Evolutionary conservation across 176 grass and related monocot species (phyloP).

Genomic region (Oryza officinalis): DNA sequence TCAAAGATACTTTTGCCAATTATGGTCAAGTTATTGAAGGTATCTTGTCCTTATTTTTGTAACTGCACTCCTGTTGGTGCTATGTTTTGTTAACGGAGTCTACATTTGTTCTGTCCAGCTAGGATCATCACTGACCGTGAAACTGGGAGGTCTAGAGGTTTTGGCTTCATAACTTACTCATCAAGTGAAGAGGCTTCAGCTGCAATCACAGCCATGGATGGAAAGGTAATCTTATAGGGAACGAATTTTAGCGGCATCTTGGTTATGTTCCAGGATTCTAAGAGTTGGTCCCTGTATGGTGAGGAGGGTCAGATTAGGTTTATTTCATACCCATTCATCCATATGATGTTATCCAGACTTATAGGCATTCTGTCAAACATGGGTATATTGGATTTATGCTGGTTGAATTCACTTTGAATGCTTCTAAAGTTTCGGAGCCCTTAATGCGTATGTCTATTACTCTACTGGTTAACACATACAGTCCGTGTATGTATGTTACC

Average conservation of each 20-base stretch:
- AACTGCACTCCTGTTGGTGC: neutral
- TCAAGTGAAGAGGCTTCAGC: slow-evolving; percentile 76
- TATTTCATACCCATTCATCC: neutral
- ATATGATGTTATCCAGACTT: neutral
- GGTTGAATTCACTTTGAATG: neutral
- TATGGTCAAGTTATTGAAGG: slow-evolving; percentile 89
- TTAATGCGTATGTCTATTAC: neutral
- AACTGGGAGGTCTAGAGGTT: slow-evolving; percentile 90
- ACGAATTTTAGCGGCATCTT: neutral
- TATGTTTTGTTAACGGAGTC: neutral
- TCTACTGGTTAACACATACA: neutral
- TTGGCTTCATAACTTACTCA: slow-evolving; percentile 88
- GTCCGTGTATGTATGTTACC: neutral
- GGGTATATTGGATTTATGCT: neutral
- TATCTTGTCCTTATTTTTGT: neutral
- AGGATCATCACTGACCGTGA: slow-evolving; percentile 77
- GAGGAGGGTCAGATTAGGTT: neutral
- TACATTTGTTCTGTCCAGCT: slow-evolving; percentile 54
- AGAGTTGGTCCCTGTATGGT: neutral
- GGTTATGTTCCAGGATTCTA: neutral
- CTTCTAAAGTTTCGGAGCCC: neutral
- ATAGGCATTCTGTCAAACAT: neutral
- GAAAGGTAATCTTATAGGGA: slow-evolving; percentile 46
- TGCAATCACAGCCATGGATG: slow-evolving; percentile 85
- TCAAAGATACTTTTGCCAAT: slow-evolving; percentile 58